Base-by-base conservation (phyloP, 2,329 filamentous ascomycete genomes). In the Thelonectria discophora region DNA sequence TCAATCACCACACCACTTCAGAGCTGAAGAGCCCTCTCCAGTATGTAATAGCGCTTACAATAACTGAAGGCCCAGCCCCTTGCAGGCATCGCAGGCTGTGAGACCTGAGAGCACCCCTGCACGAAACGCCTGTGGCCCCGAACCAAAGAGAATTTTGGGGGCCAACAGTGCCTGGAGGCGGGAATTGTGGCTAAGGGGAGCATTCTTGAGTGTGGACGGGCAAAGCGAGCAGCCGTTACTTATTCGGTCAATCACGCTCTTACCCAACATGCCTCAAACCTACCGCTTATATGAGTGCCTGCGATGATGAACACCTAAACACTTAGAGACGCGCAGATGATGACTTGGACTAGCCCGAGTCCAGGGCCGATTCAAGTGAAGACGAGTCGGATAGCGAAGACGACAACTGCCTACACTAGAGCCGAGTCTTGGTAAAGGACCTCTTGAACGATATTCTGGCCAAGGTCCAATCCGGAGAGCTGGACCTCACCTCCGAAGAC, bases 351-450 rank as follows among this genome's bases (percentile, higher is more conserved):
- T 12, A 37, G 34, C 11, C 34, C 15, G 34, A 37, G 34, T 37
- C 34, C 12, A 37, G 15, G 37, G 58, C 3, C 21, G 49, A 20
- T 7, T 62, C 55, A 20, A 62, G 65, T 40, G 65, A 62, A 12
- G 63, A 61, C 17, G 65, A 67, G 11, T 64, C 63, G 21, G 65
- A 65, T 9, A 67, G 61, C 24, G 66, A 69, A 3, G 66, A 65
- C 9, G 65, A 37, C 34, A 12, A 11, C 3, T 2, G 15, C 34
- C 12, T 15, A 6, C 34, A 12, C 34, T 12, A 37, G 34, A 37
- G 8, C 34, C 7, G 15, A 15, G 15, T 37, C 6, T 37, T 12
- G 34, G 34, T 37, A 13, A 37, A 15, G 12, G 34, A 37, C 11
- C 34, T 37, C 34, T 6, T 37, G 15, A 12, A 37, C 7, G 15